These are phyloP conservation scores for Pythium pyrilobum DNA, from an alignment of 352 stramenopile species.

Conservation along the genomic window DNA sequence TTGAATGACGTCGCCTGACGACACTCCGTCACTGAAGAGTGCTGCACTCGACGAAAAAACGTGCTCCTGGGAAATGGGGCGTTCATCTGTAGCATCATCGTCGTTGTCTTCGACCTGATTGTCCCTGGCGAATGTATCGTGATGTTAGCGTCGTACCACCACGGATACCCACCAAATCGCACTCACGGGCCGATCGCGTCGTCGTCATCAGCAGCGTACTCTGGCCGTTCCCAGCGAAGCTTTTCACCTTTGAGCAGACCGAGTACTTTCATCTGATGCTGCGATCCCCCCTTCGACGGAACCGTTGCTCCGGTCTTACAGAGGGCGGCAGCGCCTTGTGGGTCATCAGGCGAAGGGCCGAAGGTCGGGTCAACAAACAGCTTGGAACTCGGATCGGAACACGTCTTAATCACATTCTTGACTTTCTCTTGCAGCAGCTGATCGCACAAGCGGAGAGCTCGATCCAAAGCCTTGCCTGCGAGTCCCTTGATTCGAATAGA, in stretches of 20 bases:
- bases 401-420: constrained; percentile 54
- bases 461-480: constrained; percentile 49
- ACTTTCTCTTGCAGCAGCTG: constrained; percentile 73
- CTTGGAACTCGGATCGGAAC: constrained; percentile 34
- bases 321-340: constrained; percentile 49
- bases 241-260: constrained; percentile 69
- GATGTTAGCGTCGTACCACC: too few relatives aligned
- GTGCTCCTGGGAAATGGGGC: constrained; percentile 19
- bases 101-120: constrained; percentile 29
- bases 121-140: constrained; percentile 2
- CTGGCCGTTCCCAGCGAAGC: constrained; percentile 70
- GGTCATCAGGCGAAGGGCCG: constrained; percentile 51
- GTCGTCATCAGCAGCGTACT: constrained; percentile 42
- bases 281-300: constrained; percentile 63
- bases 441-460: constrained; percentile 54
- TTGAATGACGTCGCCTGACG: constrained; percentile 85
- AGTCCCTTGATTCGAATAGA: constrained; percentile 72
- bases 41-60: constrained; percentile 57
- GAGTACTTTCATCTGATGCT: constrained; percentile 71
- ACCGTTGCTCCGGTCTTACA: constrained; percentile 51
- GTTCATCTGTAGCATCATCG: constrained; percentile 23
- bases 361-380: constrained; percentile 82
- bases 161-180: neutral
- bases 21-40: constrained; percentile 73
- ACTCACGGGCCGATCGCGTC: constrained; percentile 15